Evolutionary conservation across 306 rosid species (phyloP).

Genomic region (Cicer pinnatifidum): DNA sequence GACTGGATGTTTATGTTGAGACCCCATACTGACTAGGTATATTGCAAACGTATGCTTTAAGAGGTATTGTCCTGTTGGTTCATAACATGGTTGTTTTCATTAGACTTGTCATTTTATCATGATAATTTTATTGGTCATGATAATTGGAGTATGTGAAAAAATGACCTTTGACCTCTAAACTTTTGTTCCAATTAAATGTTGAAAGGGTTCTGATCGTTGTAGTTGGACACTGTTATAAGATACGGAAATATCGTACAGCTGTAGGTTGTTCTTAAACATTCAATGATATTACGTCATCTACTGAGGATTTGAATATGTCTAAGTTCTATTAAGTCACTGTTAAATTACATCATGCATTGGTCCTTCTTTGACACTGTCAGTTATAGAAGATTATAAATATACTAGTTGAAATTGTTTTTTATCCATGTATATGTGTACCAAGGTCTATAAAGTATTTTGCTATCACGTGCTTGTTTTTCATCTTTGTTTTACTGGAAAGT

Average conservation of each 20-base stretch:
- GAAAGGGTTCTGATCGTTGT: no score
- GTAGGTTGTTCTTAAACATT: neutral
- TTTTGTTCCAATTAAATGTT: no score
- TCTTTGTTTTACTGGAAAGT: neutral
- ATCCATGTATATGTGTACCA: neutral
- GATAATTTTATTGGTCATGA: no score
- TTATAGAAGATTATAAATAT: neutral
- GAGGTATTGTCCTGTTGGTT: no score
- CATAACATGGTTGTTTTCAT: no score
- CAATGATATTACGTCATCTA: neutral
- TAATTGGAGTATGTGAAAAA: no score
- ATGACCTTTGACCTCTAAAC: no score
- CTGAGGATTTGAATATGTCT: neutral
- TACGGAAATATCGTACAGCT: no score
- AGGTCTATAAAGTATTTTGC: neutral
- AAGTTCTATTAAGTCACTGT: neutral
- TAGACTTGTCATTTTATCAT: no score
- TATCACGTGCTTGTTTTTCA: neutral
- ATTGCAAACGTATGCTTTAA: no score
- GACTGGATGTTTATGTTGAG: constrained; percentile 1
- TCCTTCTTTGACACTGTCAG: neutral
- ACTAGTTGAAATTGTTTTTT: neutral
- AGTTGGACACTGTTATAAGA: no score
- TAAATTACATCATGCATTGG: neutral
- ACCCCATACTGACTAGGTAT: neutral